Evolutionary conservation across 495 filamentous ascomycete species (phyloP), one percentile per base, ranked within the genome.

Genomic region (Trichoderma reesei): DNA sequence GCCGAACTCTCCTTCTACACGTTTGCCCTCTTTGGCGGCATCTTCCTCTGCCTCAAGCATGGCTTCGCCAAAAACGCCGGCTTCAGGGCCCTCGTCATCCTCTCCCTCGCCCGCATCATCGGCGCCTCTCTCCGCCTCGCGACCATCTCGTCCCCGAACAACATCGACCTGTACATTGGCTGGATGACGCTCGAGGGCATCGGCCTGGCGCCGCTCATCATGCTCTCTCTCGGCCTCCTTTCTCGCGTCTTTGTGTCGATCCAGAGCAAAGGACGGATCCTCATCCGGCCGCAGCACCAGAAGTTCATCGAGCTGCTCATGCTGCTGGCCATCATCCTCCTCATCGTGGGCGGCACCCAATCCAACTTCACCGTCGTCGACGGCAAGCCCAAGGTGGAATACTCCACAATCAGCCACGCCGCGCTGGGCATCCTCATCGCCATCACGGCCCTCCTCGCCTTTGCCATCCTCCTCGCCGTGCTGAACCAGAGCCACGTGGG

Each of bases 121-220:
- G 72, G 72, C 37, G 66, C 72, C 10, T 42, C 68, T 16, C 54
- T 76, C n/a, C 67, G 75, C 54, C 70, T 76, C 18, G 72, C 70
- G 20, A 72, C 74, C 41, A 73, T 76, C 65, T 60, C 66, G 13
- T 64, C 74, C 34, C 75, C 74, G 2, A 44, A 60, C 1, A 74
- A 73, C 64, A n/a, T 66, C 1, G 60, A 60, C 54, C 69, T 78
- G 38, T 41, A 63, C 41, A 61, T 71, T 60, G 73, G 70, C 33
- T 65, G 68, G 36, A 41, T 66, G 6, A 72, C 68, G 4, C 68
- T 78, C 59, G 69, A 72, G 36, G 70, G 59, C 31, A 56, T 74
- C 46, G 75, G 73, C 26, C 41, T 78, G n/a, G 72, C 74, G 3
- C 65, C 70, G 48, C 65, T 78, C 8, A 69, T 75, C 46, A 60